These are phyloP conservation scores for Gamsiella multidivaricata DNA, from an alignment of 192 early-diverging fungal genomes.

Conservation along the genomic window DNA sequence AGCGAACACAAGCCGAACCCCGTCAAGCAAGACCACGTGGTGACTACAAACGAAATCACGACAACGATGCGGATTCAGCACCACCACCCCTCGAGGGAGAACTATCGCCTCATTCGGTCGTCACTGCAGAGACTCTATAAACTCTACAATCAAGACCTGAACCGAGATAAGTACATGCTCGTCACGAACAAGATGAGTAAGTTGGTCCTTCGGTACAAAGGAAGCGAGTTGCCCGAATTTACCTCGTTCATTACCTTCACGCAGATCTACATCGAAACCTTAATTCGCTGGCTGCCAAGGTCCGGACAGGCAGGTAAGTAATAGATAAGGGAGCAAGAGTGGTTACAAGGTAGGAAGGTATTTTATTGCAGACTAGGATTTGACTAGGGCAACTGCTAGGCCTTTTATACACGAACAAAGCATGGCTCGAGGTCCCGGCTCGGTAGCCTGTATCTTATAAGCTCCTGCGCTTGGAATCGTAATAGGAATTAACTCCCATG, in stretches of 20 bases:
- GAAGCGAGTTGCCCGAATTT: constrained; percentile 36
- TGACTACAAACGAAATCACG: background rate
- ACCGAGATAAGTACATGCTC: constrained; percentile 8
- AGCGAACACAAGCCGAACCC: constrained; percentile 1
- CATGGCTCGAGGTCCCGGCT: too few species aligned
- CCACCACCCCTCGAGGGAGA: background rate
- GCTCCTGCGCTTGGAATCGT: too few species aligned
- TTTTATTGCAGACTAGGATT: too few species aligned
- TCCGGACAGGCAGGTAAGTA: too few species aligned
- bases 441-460: too few species aligned
- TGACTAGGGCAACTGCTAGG: too few species aligned
- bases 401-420: too few species aligned
- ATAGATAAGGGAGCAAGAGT: too few species aligned
- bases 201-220: constrained; percentile 24
- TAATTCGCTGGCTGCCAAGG: constrained; percentile 16
- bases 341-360: too few species aligned
- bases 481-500: too few species aligned
- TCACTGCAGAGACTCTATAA: constrained; percentile 22
- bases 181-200: constrained; percentile 10
- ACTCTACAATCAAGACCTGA: constrained; percentile 11
- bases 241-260: constrained; percentile 39
- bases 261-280: constrained; percentile 25
- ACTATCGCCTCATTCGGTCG: constrained; percentile 17
- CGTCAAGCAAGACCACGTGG: background rate
- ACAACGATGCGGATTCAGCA: background rate